Base-by-base conservation (phyloP, 305 asterid genomes). In the Salvia sclarea region DNA sequence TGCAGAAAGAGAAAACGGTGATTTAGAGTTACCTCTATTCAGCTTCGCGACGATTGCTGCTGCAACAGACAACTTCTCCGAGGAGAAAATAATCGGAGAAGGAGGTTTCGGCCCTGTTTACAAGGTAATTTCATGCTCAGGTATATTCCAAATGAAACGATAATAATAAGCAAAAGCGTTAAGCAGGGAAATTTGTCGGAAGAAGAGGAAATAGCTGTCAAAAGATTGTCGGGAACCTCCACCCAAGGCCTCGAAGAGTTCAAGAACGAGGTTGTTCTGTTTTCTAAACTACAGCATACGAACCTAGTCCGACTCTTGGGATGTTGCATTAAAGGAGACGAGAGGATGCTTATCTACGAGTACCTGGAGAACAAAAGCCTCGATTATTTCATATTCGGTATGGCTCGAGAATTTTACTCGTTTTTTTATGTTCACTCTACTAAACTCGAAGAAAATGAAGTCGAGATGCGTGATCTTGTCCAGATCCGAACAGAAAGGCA, bases 361-460 rank as follows among this genome's bases (percentile, higher is more conserved):
- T 67, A 67, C 55, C 7, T 67, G 72, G 55, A 38, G 31, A 67
- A 67, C 20, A 52, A 49, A 54, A 53, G 72, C 16, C 72, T 67
- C 3, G 71, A 66, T 66, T 37, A 54, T 55, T 22, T 54, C 10
- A 24, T 67, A 14, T 67, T 67, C 5, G 56, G 72, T 67, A 67
- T 10, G 37, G 41, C 49, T 20, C 18, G 1, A 53, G 55, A 67
- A 13, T 17, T 38, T 53, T 18, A 4, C n/a, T n/a, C n/a, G n/a
- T n/a, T 38, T 30, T n/a, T 24, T 6, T 54, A 8, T 2, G 6
- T 62, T 8, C 14, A 10, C 5, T 44, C 7, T 25, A 9, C 54
- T n/a, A 43, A 20, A 20, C 20, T 21, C 2, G 47, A 58, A 58
- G 45, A 57, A 33, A 9, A 3, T n/a, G n/a, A n/a, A n/a, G n/a